phyloP scores from a whole-genome alignment of 768 basidiomycete genomes.

The Neoboletus brunneissimus region DNA sequence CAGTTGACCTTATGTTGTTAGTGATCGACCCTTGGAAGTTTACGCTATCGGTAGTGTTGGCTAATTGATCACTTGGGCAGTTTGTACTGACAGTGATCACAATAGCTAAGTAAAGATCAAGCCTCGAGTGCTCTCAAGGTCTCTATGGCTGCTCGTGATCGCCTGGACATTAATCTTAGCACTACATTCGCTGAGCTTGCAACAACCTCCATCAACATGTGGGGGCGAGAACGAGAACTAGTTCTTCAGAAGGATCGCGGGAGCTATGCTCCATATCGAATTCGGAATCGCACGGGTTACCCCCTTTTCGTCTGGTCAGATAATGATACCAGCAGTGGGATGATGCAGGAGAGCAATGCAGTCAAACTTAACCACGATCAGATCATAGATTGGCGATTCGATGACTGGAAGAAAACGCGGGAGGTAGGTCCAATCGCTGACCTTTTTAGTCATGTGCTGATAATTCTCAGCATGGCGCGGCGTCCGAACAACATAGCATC shows the following conservation, averaged over 20 bases:
- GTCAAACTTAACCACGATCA: slow-evolving; percentile 71
- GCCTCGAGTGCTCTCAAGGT: slow-evolving; percentile 52
- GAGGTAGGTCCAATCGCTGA: slow-evolving; percentile 54
- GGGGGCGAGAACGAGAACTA: slow-evolving; percentile 70
- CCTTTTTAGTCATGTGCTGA: neutral
- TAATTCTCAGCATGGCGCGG: slow-evolving; percentile 38
- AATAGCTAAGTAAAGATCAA: slow-evolving; percentile 54
- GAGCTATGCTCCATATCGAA: slow-evolving; percentile 88
- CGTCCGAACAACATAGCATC: slow-evolving; percentile 77
- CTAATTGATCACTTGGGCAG: neutral
- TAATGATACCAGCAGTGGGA: slow-evolving; percentile 48
- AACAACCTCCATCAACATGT: slow-evolving; percentile 66
- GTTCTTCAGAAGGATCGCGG: slow-evolving; percentile 78
- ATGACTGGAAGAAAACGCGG: slow-evolving; percentile 91
- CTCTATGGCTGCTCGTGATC: slow-evolving; percentile 69
- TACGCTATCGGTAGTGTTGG: slow-evolving; percentile 54
- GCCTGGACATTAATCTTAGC: slow-evolving; percentile 88
- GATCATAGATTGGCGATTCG: slow-evolving; percentile 91
- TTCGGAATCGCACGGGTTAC: slow-evolving; percentile 89
- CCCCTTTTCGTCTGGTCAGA: slow-evolving; percentile 85
- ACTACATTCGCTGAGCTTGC: slow-evolving; percentile 87
- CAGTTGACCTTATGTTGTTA: slow-evolving; percentile 28
- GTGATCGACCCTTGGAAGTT: slow-evolving; percentile 98
- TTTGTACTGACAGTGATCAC: slow-evolving; percentile 10
- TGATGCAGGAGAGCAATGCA: slow-evolving; percentile 46